Percentiles rank a stretch among this genome's conserved stretches.
Conservation (phyloP, 164 flowering plant species). For the Echeveria elegans region DNA sequence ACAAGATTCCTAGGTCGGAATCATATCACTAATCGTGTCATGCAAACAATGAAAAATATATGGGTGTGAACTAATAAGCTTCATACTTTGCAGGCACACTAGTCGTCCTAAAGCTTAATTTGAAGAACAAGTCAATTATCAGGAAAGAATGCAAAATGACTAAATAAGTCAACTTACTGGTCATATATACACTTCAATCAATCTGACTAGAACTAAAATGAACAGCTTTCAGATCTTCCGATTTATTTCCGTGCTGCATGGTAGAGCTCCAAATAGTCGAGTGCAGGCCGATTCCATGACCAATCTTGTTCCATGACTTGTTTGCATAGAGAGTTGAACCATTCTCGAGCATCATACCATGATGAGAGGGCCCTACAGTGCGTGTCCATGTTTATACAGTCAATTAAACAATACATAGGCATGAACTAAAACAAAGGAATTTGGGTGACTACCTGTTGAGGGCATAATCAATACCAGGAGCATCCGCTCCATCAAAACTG, state of each 20-base stretch:
- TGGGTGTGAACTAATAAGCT: neutral
- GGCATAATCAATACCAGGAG: slow-evolving; percentile 85
- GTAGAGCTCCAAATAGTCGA: neutral
- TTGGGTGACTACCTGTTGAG: slow-evolving; percentile 61
- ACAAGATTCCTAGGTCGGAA: neutral
- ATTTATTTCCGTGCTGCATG: neutral
- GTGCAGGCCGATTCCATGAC: too few species aligned
- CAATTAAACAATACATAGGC: neutral
- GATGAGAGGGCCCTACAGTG: slow-evolving; percentile 75
- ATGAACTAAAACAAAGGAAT: neutral
- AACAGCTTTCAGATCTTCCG: neutral
- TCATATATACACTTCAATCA: neutral
- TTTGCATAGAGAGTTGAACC: slow-evolving; percentile 78
- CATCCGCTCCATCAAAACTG: slow-evolving; percentile 84
- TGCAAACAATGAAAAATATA: neutral
- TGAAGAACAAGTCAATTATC: neutral
- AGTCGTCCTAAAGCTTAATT: neutral
- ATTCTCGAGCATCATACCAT: slow-evolving; percentile 74
- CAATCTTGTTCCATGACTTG: slow-evolving; percentile 41
- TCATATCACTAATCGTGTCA: neutral
- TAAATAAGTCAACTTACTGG: neutral
- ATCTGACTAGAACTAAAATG: neutral
- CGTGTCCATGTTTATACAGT: neutral
- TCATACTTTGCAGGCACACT: neutral
- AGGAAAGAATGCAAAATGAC: neutral